Base-by-base conservation (phyloP, 306 rosid genomes). In the Corylus avellana region DNA sequence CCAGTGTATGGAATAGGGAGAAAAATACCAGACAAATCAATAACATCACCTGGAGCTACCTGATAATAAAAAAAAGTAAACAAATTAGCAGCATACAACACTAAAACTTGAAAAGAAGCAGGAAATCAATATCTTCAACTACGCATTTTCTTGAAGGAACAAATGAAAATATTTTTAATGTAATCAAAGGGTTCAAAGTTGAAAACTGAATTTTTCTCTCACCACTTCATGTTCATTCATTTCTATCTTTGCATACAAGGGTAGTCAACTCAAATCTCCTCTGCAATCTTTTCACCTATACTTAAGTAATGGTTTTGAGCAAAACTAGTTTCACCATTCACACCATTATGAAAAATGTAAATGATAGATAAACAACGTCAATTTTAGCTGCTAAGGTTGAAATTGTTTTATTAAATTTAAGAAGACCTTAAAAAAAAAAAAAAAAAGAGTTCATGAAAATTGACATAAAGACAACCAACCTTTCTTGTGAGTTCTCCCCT, bases 31-130 rank as follows among this genome's bases (percentile, higher is more conserved):
- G 99, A 95, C 46, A 95, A 75, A 75, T 95, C 97, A 80, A 93
- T 92, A 56, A 95, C 97, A 79, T 95, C 99, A 61, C 99, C 99
- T 1, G 99, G 99, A 84, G 94, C 91, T 44, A 93, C 99, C 98
- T 93, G 90, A 76, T 64, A 76, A 78, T 8, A 0, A 72, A 9
- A 42, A 42, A 32, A 47, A 62, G 72, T 17, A 66, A 49, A 79
- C 70, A 85, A 70, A 72, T 48, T 2, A 13, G 47, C 66, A 76
- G 72, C 37, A 61, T 51, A 73, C 12, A 73, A 81, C 80, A 55
- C 18, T 8, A 29, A 55, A 76, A 53, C 75, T 72, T 63, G 70
- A 55, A 46, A 55, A 72, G 63, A 29, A 42, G 20, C 77, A 56
- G 62, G 58, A 63, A 59, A 4, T 50, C 44, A 27, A 2, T 42